Evolutionary conservation across 2,329 filamentous ascomycete species (phyloP).

Genomic region (Trichoderma aggressivum): DNA sequence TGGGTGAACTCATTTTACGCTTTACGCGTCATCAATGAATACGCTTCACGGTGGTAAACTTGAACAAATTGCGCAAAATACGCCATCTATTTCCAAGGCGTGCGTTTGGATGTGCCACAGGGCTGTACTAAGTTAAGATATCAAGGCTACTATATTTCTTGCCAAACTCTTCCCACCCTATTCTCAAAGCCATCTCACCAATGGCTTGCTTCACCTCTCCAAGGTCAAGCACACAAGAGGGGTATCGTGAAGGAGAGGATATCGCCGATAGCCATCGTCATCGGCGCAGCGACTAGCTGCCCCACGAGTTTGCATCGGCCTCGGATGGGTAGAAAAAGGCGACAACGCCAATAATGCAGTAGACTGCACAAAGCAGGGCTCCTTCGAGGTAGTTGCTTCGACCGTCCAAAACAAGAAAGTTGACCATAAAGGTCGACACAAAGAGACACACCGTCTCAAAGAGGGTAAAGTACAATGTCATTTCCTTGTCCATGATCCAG

Average conservation of each 20-base stretch:
- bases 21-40: not conserved
- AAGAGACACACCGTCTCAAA: slow-evolving; percentile 89
- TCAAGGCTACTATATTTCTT: not conserved
- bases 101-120: not conserved
- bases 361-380: slow-evolving; percentile 62
- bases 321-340: slow-evolving; percentile 63
- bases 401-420: slow-evolving; percentile 81
- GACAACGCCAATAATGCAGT: slow-evolving; percentile 64
- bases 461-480: slow-evolving; percentile 80
- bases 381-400: slow-evolving; percentile 86
- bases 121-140: not conserved
- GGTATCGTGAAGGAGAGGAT: not conserved
- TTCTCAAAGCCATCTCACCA: slow-evolving; percentile 1
- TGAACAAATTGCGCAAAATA: not conserved
- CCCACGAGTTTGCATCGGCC: slow-evolving; percentile 44
- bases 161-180: not conserved
- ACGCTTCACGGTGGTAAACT: not conserved
- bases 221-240: not conserved
- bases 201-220: not conserved
- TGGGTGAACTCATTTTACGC: not conserved
- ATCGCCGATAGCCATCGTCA: not conserved
- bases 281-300: slow-evolving; percentile 20
- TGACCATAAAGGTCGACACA: slow-evolving; percentile 79
- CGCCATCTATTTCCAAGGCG: not conserved
- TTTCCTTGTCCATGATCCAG: slow-evolving; percentile 66